These are phyloP conservation scores for Pseudoscleropodium purum DNA, from an alignment of 225 moss, liverwort and hornwort genomes.

Conservation along the genomic window DNA sequence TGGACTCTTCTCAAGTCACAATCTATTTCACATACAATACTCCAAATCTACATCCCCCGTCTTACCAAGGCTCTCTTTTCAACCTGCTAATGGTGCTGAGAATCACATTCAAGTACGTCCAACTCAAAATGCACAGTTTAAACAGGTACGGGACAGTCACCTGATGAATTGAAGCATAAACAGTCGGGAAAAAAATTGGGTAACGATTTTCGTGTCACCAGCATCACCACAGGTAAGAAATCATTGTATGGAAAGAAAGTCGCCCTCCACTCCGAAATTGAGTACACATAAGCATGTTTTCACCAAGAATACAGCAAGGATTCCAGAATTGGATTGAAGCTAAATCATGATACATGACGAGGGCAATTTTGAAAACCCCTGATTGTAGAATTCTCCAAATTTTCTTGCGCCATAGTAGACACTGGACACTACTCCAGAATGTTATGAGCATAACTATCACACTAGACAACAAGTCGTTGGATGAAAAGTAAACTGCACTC, in stretches of 20 bases:
- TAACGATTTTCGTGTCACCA: too few species aligned
- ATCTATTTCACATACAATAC: not conserved
- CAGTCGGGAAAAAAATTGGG: not conserved
- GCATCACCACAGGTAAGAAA: not conserved
- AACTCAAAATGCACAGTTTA: not conserved
- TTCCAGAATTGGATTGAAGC: not conserved
- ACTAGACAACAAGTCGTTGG: not conserved
- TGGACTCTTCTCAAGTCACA: not conserved
- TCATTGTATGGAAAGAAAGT: not conserved
- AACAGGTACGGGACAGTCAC: not conserved
- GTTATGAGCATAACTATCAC: not conserved
- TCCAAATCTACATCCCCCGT: not conserved
- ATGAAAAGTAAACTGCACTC: not conserved
- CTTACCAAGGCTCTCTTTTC: not conserved
- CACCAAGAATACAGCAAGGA: not conserved
- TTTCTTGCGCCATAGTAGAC: not conserved
- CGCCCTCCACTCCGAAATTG: not conserved
- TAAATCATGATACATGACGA: not conserved
- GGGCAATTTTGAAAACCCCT: not conserved
- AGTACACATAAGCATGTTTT: not conserved
- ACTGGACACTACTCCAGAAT: not conserved
- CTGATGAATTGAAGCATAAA: not conserved
- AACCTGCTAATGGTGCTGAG: not conserved
- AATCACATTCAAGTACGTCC: not conserved
- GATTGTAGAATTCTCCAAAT: not conserved